phyloP scores from a whole-genome alignment of 1,284 basidiomycete genomes.

The Heterobasidion irregulare region DNA sequence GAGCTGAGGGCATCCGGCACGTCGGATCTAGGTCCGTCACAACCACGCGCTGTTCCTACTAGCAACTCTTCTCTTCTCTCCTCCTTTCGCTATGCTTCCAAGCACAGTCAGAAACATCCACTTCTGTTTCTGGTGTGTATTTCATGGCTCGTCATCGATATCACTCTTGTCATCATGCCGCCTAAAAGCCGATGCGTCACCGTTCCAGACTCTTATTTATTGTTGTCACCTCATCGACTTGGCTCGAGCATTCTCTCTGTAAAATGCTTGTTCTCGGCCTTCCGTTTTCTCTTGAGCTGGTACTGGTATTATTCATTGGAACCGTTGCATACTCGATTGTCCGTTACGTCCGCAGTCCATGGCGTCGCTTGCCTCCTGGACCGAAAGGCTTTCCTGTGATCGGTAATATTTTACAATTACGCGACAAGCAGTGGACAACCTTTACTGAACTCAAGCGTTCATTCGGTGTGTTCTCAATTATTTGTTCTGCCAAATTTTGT shows the following conservation, averaged over 20 bases:
- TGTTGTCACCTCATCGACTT: too few relatives aligned
- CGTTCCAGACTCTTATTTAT: too few relatives aligned
- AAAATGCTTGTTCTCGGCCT: constrained; percentile 8
- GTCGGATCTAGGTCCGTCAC: too few relatives aligned
- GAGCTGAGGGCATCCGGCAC: too few relatives aligned
- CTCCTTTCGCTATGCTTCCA: too few relatives aligned
- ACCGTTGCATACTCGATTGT: not conserved
- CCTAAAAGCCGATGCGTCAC: too few relatives aligned
- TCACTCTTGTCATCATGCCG: too few relatives aligned
- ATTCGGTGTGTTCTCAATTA: not conserved
- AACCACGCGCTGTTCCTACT: too few relatives aligned
- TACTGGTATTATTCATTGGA: not conserved
- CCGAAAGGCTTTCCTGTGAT: not conserved
- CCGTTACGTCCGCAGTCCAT: not conserved
- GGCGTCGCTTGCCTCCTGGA: not conserved
- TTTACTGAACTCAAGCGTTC: not conserved
- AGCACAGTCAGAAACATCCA: too few relatives aligned
- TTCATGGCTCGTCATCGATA: too few relatives aligned
- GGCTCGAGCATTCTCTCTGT: not conserved
- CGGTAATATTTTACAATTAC: not conserved
- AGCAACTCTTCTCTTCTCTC: too few relatives aligned
- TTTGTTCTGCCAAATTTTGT: not conserved
- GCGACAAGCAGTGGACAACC: not conserved
- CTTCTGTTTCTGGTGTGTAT: too few relatives aligned
- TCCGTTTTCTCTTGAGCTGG: not conserved